Conservation (phyloP, 1,139 yeast species). For the Candida sp. region DNA sequence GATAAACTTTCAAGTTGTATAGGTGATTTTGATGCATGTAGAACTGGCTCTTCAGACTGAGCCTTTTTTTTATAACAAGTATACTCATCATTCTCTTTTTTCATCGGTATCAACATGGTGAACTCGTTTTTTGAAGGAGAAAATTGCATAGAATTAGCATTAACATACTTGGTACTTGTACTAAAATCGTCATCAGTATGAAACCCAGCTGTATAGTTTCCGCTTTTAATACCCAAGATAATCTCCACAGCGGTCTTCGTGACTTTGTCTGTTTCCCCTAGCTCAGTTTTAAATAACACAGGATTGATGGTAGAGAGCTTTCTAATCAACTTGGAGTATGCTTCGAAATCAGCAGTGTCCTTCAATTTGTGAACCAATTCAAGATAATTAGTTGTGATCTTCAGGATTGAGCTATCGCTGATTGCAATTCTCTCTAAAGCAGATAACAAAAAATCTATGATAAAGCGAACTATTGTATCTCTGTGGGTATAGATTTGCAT, state of each 20-base stretch:
- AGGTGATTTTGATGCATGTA: neutral
- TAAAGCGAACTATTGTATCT: slow-evolving; percentile 22
- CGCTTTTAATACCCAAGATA: slow-evolving; percentile 24
- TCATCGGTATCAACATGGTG: slow-evolving; percentile 34
- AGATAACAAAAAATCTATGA: slow-evolving; percentile 24
- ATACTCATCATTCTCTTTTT: slow-evolving; percentile 14
- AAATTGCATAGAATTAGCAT: slow-evolving; percentile 6
- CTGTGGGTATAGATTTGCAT: slow-evolving; percentile 36
- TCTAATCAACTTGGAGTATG: slow-evolving; percentile 21
- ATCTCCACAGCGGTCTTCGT: slow-evolving; percentile 31
- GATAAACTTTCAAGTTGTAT: neutral
- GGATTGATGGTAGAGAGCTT: slow-evolving; percentile 31
- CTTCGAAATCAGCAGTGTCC: slow-evolving; percentile 23
- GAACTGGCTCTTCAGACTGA: neutral
- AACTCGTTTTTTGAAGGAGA: slow-evolving; percentile 37
- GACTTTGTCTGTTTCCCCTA: slow-evolving; percentile 20
- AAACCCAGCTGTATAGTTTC: slow-evolving; percentile 14
- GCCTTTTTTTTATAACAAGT: slow-evolving; percentile 2
- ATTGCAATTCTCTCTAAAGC: slow-evolving; percentile 31
- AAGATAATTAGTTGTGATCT: slow-evolving; percentile 24
- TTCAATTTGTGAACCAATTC: slow-evolving; percentile 32
- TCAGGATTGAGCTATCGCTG: slow-evolving; percentile 28
- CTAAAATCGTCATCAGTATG: slow-evolving; percentile 29
- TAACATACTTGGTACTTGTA: slow-evolving; percentile 9
- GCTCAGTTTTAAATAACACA: slow-evolving; percentile 21